These are phyloP conservation scores for Candida pini DNA, from an alignment of 805 yeast genomes.

Conservation along the genomic window DNA sequence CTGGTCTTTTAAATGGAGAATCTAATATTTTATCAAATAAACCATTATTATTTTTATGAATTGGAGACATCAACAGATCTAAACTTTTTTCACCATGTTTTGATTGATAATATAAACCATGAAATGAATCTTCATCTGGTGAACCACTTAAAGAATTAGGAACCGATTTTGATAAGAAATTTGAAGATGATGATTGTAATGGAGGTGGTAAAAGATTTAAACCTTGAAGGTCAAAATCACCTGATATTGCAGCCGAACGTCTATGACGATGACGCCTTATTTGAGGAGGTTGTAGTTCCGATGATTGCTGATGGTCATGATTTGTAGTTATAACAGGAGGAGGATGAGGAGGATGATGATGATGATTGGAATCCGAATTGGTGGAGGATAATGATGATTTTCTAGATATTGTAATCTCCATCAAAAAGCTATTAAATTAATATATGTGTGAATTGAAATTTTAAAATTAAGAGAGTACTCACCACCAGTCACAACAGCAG, in stretches of 20 bases:
- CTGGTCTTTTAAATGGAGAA: slow-evolving; percentile 8
- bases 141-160: slow-evolving; percentile 20
- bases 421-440: too few relatives aligned
- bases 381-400: too few relatives aligned
- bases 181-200: slow-evolving; percentile 3
- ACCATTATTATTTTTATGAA: background rate
- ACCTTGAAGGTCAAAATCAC: slow-evolving; percentile 59
- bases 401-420: too few relatives aligned
- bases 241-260: slow-evolving; percentile 83
- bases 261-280: slow-evolving; percentile 69
- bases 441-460: too few relatives aligned
- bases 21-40: background rate
- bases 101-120: background rate
- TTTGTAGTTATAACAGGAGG: too few relatives aligned
- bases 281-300: slow-evolving; percentile 25
- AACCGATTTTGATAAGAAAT: slow-evolving; percentile 15
- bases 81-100: background rate
- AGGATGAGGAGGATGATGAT: too few relatives aligned
- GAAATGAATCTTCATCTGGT: slow-evolving; percentile 13
- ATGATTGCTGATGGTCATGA: too few relatives aligned
- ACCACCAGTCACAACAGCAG: too few relatives aligned
- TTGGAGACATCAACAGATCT: background rate
- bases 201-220: slow-evolving; percentile 16
- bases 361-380: too few relatives aligned
- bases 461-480: too few relatives aligned